Percentiles rank a stretch among this genome's conserved stretches.
Conservation (phyloP, 2,329 filamentous ascomycete genomes). For the Colletotrichum higginsianum region DNA sequence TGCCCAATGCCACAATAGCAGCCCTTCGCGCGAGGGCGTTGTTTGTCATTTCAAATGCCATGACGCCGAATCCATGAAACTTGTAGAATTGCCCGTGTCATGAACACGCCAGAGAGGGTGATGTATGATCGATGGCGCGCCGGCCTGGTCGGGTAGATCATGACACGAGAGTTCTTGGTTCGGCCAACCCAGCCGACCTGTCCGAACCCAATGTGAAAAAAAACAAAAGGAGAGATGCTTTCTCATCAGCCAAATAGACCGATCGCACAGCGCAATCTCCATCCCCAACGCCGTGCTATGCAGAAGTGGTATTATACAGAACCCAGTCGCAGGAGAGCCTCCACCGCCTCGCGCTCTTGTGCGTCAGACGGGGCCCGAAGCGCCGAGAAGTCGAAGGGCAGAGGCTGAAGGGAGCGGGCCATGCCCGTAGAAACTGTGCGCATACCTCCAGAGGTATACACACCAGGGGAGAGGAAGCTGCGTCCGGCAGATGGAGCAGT, state of each 20-base stretch:
- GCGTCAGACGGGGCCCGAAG: conserved; percentile 71
- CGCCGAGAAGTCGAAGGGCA: conserved; percentile 67
- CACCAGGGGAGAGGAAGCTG: conserved; percentile 60
- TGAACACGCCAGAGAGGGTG: conserved; percentile 45
- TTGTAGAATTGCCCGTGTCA: conserved; percentile 48
- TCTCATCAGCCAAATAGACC: conserved; percentile 31
- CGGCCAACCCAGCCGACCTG: conserved; percentile 41
- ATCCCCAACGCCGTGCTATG: conserved; percentile 67
- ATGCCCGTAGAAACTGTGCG: conserved; percentile 69
- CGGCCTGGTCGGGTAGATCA: conserved; percentile 49
- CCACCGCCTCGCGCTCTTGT: conserved; percentile 86
- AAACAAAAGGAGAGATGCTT: conserved; percentile 26
- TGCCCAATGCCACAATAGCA: conserved; percentile 37
- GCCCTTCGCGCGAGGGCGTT: conserved; percentile 42
- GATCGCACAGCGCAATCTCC: conserved; percentile 37
- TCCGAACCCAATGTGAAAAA: conserved; percentile 28
- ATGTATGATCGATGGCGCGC: conserved; percentile 50
- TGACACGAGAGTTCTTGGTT: conserved; percentile 52
- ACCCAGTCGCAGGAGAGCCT: conserved; percentile 84
- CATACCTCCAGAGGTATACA: conserved; percentile 63
- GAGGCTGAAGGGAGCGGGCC: conserved; percentile 66
- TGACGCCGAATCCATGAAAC: conserved; percentile 38
- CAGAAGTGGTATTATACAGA: conserved; percentile 76
- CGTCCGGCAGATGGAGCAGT: conserved; percentile 63
- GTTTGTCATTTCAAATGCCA: conserved; percentile 38